Evolutionary conservation across 345 rosid species (phyloP).

Genomic region (Murraya koenigii): DNA sequence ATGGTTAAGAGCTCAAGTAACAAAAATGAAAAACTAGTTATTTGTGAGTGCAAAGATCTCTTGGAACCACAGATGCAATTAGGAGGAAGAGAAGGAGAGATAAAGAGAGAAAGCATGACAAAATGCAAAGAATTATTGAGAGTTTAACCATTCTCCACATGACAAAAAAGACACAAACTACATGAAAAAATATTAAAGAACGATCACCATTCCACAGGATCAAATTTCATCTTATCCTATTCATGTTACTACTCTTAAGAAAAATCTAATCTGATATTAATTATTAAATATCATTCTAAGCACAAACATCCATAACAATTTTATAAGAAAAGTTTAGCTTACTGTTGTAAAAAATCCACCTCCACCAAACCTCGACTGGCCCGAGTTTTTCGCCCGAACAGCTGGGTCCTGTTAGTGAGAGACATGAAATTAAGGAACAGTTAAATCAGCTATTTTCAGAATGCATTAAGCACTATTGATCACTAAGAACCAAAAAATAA

Average conservation of each 20-base stretch:
- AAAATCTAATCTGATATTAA: neutral
- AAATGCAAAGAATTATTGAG: neutral
- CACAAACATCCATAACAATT: neutral
- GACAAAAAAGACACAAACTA: neutral
- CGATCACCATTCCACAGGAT: neutral
- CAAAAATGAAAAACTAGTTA: neutral
- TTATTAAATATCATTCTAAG: neutral
- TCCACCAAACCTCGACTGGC: slow-evolving; percentile 42
- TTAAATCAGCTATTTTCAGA: neutral
- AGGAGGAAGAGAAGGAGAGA: neutral
- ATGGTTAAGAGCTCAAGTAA: neutral
- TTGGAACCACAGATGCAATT: neutral
- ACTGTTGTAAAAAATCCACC: slow-evolving; percentile 53
- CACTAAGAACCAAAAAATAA: neutral
- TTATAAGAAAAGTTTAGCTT: slow-evolving; percentile 24
- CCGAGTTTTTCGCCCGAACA: slow-evolving; percentile 42
- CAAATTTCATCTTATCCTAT: neutral
- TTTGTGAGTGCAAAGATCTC: neutral
- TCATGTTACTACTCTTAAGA: neutral
- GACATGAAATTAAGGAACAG: neutral
- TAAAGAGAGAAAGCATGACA: neutral
- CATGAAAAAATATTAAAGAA: neutral
- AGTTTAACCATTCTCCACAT: neutral
- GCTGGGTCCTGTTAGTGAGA: slow-evolving; percentile 43
- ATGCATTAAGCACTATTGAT: neutral